A percentile compares a stretch with the other conserved stretches of the same genome.
Evolutionary conservation across 2,329 filamentous ascomycete species (phyloP).

Genomic region (Neurospora sp.): DNA sequence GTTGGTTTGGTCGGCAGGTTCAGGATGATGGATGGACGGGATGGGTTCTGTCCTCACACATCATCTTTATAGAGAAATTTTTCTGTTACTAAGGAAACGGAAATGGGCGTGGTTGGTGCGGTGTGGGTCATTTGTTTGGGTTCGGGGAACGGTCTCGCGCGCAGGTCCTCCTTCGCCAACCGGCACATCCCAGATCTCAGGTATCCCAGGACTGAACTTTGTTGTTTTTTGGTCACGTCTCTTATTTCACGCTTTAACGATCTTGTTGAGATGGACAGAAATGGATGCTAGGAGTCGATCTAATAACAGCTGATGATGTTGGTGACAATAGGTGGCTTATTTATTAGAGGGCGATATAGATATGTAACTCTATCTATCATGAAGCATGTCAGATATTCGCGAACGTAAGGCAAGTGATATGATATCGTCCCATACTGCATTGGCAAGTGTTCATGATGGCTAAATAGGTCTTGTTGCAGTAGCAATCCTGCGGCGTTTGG

Average conservation of each 20-base stretch:
- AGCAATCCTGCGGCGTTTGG: not conserved
- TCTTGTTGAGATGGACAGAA: not conserved
- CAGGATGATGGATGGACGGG: not conserved
- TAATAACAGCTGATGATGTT: not conserved
- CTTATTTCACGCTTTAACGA: not conserved
- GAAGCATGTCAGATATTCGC: conserved; percentile 5
- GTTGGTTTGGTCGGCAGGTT: not conserved
- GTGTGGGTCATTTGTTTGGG: not conserved
- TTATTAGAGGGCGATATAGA: not conserved
- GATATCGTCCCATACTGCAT: not conserved
- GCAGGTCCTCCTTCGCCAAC: not conserved
- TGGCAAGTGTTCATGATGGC: not conserved
- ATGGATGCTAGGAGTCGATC: not conserved
- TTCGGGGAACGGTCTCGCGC: not conserved
- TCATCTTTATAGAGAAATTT: not conserved
- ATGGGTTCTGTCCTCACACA: not conserved
- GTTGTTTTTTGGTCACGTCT: not conserved
- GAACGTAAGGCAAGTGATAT: not conserved
- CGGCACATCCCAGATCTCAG: not conserved
- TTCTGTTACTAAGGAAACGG: not conserved
- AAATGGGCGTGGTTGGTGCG: not conserved
- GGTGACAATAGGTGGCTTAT: not conserved
- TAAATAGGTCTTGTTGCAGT: not conserved
- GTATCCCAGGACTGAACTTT: not conserved
- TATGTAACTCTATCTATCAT: not conserved